These are phyloP conservation scores for Orbilia quercus DNA, from an alignment of 2,329 filamentous ascomycete genomes.

Conservation along the genomic window DNA sequence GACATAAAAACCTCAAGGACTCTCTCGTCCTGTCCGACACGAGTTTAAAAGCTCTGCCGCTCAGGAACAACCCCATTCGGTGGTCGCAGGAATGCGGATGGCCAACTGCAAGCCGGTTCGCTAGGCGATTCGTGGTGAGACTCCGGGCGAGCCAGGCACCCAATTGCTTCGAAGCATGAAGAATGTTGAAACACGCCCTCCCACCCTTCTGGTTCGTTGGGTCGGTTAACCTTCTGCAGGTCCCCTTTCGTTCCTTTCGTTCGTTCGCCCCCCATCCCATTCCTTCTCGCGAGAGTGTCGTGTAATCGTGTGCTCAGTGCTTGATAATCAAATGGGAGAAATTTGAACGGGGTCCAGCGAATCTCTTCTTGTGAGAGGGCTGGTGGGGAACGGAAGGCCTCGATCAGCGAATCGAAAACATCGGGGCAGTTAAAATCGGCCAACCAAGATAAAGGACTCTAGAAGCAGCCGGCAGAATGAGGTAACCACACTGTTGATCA, in stretches of 20 bases:
- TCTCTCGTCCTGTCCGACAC: constrained; percentile 15
- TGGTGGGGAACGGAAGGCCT: constrained; percentile 50
- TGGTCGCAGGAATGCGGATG: constrained; percentile 18
- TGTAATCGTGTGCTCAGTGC: constrained; percentile 42
- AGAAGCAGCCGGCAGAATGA: constrained; percentile 43
- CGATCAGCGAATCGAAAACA: constrained; percentile 56
- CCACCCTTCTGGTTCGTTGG: constrained; percentile 49
- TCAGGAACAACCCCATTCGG: constrained; percentile 29
- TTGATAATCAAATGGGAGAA: constrained; percentile 50
- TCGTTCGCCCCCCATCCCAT: too few species aligned
- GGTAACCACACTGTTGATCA: constrained; percentile 52
- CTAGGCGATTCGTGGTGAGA: constrained; percentile 54
- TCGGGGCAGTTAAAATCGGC: constrained; percentile 54
- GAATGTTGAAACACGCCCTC: constrained; percentile 56
- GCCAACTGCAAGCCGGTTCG: constrained; percentile 49
- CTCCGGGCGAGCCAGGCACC: constrained; percentile 51
- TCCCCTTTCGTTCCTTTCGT: constrained; percentile 45
- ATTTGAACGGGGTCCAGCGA: constrained; percentile 53
- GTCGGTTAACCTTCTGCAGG: constrained; percentile 50
- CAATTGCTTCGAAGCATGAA: constrained; percentile 47
- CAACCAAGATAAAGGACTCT: constrained; percentile 56
- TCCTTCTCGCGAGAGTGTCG: constrained; percentile 25
- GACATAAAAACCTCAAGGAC: constrained; percentile 49
- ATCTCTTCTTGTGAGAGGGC: constrained; percentile 38
- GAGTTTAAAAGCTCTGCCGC: constrained; percentile 32